Evolutionary conservation across 352 stramenopile species (phyloP), one percentile per base, ranked within the genome.

Genomic region (Globisporangium viniferum): DNA sequence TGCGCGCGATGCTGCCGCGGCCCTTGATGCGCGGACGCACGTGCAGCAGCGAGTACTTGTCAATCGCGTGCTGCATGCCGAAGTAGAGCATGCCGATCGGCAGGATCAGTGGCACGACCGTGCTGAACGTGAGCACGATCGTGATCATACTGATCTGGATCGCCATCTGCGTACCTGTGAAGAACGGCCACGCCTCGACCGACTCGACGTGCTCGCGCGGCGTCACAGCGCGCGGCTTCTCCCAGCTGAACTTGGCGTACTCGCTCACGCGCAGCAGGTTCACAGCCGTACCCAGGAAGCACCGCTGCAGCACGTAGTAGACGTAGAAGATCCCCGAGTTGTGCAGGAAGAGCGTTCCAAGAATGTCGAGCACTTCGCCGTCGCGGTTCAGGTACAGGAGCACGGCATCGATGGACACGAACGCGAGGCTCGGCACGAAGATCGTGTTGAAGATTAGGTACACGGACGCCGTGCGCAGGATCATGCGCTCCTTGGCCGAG

Each of bases 271-370:
- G 86, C 58, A 95, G 67, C 59, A 93, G 66, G 31, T 86, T 84
- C 31, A 95, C 82, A 27, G 84, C 85, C 36, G 86, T 93, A 9
- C 88, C 86, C 10, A 95, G 69, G 69, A 95, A 95, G 53, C 79
- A 86, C 18, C 88, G 84, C 76, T 95, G 88, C 41, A 95, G 78
- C 59, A 94, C 82, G 62, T 95, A 95, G 70, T 92, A 90, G 62
- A 94, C 84, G 76, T 93, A 95, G 67, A 95, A 95, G 48, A 94
- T 87, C n/a, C 88, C 88, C 20, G 88, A 93, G 64, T 95, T 95
- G 81, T 92, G 86, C 51, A 95, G 61, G 70, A 95, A 95, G 22
- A 95, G 78, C 48, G 86, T 92, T 15, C 87, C 88, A 0, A 95
- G 75, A 75, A 94, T 91, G 39, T 89, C 83, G 22, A 94, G 71